Evolutionary conservation across 1,284 basidiomycete species (phyloP).

Genomic region (Volvariella surrecta): DNA sequence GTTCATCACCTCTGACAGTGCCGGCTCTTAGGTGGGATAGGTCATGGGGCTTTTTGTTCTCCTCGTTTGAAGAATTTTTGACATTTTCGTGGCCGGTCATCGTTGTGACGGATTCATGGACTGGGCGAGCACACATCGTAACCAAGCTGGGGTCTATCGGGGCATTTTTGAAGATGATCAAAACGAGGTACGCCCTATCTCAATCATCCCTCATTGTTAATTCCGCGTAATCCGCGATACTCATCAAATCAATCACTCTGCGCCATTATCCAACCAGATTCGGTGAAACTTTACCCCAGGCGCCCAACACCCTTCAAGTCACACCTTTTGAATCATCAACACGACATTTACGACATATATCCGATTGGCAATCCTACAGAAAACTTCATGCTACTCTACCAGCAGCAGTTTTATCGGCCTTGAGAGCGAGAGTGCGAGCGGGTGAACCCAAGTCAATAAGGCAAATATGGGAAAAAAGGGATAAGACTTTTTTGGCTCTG

Average conservation of each 20-base stretch:
- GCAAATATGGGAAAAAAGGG: constrained; percentile 61
- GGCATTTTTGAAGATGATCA: constrained; percentile 73
- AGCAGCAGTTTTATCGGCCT: constrained; percentile 58
- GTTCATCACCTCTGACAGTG: constrained; percentile 2
- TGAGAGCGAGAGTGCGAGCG: constrained; percentile 56
- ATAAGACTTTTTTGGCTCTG: constrained; percentile 69
- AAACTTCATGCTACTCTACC: constrained; percentile 69
- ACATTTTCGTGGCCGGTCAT: constrained; percentile 83
- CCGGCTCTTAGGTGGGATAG: constrained; percentile 55
- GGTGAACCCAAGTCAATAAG: constrained; percentile 64
- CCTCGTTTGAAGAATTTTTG: constrained; percentile 75
- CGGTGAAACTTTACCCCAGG: constrained; percentile 62
- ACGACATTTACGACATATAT: constrained; percentile 61
- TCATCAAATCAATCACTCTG: not conserved
- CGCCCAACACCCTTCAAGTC: constrained; percentile 59
- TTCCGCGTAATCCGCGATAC: not conserved
- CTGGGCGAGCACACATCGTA: constrained; percentile 72
- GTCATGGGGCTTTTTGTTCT: constrained; percentile 76
- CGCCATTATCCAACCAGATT: constrained; percentile 38
- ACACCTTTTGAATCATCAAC: constrained; percentile 60
- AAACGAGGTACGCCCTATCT: constrained; percentile 47
- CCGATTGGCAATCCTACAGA: constrained; percentile 64
- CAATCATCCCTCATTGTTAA: not conserved
- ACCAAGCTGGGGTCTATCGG: constrained; percentile 63
- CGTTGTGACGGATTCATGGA: constrained; percentile 65